These are phyloP conservation scores for Ganoderma lingzhi DNA, from an alignment of 1,284 basidiomycete genomes.

Conservation along the genomic window DNA sequence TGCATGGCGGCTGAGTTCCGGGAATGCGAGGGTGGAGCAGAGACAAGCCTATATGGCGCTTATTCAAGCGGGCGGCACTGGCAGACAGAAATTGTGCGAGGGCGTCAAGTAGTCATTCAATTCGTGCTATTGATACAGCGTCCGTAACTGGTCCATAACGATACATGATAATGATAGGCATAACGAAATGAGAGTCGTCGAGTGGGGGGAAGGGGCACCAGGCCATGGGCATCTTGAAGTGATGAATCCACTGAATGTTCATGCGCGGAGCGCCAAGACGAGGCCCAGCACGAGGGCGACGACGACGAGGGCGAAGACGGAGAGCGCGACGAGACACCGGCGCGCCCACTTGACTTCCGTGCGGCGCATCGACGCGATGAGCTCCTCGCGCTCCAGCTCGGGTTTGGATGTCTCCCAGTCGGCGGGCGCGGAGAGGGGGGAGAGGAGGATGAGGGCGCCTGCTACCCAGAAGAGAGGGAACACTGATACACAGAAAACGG, in stretches of 20 bases:
- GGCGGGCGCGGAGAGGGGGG: conserved; percentile 45
- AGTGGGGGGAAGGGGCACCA: not conserved
- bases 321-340: conserved; percentile 43
- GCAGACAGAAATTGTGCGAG: too few relatives aligned
- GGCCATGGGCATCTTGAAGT: not conserved
- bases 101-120: not conserved
- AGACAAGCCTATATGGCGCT: too few relatives aligned
- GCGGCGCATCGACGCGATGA: conserved; percentile 46
- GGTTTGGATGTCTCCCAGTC: conserved; percentile 51
- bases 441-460: conserved; percentile 49
- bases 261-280: conserved; percentile 14
- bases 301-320: conserved; percentile 1
- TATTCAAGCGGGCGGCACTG: too few relatives aligned
- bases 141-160: not conserved
- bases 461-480: conserved; percentile 54
- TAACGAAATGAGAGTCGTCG: not conserved
- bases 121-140: not conserved
- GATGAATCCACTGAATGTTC: not conserved
- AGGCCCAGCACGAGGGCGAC: conserved; percentile 10
- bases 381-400: conserved; percentile 44
- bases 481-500: conserved; percentile 36
- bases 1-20: too few relatives aligned
- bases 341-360: conserved; percentile 53
- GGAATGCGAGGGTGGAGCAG: too few relatives aligned
- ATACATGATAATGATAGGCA: conserved; percentile 6